These are phyloP conservation scores for Mallotus nudiflorus DNA, from an alignment of 345 rosid species.

Conservation along the genomic window DNA sequence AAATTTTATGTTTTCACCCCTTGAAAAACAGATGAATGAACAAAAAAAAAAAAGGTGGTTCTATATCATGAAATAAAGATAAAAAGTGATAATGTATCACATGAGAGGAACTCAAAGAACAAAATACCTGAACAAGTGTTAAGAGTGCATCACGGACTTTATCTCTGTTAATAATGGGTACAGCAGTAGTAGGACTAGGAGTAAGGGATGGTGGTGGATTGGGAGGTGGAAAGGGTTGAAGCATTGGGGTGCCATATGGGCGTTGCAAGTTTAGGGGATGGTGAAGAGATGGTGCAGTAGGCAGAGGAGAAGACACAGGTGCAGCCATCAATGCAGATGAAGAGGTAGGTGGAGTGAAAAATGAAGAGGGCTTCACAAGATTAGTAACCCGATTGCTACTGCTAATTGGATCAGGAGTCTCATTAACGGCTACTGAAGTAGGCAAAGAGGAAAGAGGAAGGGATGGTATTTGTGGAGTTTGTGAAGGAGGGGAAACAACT, in stretches of 20 bases:
- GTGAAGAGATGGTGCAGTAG: constrained; percentile 39
- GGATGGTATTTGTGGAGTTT: constrained; percentile 37
- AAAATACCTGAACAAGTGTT: constrained; percentile 57
- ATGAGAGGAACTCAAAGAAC: background rate
- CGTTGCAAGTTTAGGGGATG: constrained; percentile 55
- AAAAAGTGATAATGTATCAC: background rate
- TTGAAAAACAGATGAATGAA: background rate
- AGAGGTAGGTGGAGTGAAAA: constrained; percentile 47
- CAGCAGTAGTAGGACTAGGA: constrained; percentile 32
- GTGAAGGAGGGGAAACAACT: constrained; percentile 31
- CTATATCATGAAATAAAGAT: background rate
- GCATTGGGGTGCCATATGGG: constrained; percentile 63
- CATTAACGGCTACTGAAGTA: constrained; percentile 31
- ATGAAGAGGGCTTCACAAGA: constrained; percentile 63
- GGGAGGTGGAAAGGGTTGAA: constrained; percentile 76
- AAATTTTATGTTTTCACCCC: background rate
- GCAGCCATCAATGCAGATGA: constrained; percentile 47
- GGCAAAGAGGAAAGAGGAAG: constrained; percentile 40
- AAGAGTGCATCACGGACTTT: constrained; percentile 62
- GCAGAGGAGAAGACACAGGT: constrained; percentile 42
- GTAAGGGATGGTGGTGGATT: constrained; percentile 62
- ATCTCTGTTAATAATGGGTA: constrained; percentile 48
- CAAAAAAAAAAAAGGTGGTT: background rate
- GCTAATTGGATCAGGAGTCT: constrained; percentile 37
- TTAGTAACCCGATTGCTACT: constrained; percentile 40